A percentile compares a stretch with the other conserved stretches of the same genome.
These are phyloP conservation scores for Reutealis trisperma DNA, from an alignment of 345 rosid species.

Conservation along the genomic window DNA sequence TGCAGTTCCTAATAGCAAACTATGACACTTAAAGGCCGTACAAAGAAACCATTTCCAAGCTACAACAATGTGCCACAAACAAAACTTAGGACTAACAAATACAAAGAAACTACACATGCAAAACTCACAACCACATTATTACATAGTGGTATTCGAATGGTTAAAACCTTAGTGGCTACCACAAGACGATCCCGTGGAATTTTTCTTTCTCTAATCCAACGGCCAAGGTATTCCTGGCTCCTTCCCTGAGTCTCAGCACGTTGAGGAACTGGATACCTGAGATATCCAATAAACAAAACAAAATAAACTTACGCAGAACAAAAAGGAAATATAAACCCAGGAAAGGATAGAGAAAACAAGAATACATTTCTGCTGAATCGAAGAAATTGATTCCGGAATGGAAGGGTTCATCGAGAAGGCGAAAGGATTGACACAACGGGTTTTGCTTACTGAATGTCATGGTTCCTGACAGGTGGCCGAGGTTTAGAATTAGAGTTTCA, in stretches of 20 bases:
- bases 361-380: constrained; percentile 66
- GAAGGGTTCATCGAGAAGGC: constrained; percentile 58
- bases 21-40: too few relatives aligned
- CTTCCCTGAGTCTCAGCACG: constrained; percentile 60
- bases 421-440: constrained; percentile 46
- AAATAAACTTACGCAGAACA: not conserved
- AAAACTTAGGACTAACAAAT: not conserved
- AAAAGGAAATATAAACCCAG: too few relatives aligned
- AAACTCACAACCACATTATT: not conserved
- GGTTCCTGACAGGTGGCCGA: constrained; percentile 38
- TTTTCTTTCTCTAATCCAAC: constrained; percentile 53
- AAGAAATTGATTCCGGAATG: constrained; percentile 63
- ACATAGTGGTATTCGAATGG: not conserved
- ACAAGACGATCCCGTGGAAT: constrained; percentile 52
- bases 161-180: constrained; percentile 56
- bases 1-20: too few relatives aligned
- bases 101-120: too few relatives aligned
- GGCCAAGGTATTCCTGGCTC: constrained; percentile 66
- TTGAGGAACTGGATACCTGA: constrained; percentile 74
- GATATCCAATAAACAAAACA: not conserved
- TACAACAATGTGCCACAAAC: not conserved
- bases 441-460: constrained; percentile 72
- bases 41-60: not conserved
- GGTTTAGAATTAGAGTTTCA: too few relatives aligned
- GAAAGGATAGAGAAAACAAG: not conserved